Base-by-base conservation (phyloP, 1,284 basidiomycete species). In the Pseudozyma sp. region DNA sequence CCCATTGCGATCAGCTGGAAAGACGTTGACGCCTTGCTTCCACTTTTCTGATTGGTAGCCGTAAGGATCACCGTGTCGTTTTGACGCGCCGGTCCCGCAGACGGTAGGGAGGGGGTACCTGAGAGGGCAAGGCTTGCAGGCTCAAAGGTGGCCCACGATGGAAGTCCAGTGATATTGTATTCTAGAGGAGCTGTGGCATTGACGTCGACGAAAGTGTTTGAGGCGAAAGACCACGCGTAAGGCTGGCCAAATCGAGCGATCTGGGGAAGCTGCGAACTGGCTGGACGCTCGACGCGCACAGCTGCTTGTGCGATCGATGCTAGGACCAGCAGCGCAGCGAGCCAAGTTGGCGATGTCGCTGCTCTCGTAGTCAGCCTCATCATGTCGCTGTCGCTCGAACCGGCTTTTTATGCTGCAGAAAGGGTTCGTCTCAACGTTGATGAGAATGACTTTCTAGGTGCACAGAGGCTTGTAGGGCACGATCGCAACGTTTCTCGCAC, bases 121-220 rank as follows among this genome's bases (percentile, higher is more conserved):
- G 74, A 67, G 46, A 83, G 72, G 16, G 71, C 70, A 2, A 66
- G 66, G 11, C 44, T 55, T 4, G 60, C 51, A 13, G 66, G 48
- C 24, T 80, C 79, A 44, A 83, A 83, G 29, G 40, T 45, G 16
- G 73, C 78, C 81, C 81, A 83, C 8, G 66, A 5, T 1, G 81
- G 80, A 13, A 83, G 62, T 5, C 74, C 76, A 4, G 52, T 53
- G 19, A 49, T 68, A 19, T 57, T 68, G 46, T 75, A 67, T 4
- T 59, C 49, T 7, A 75, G 61, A 16, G 68, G 60, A 2, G 54
- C 72, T 4, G 65, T 71, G 31, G 45, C 56, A 39, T 71, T 47
- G 24, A 40, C 40, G 16, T 67, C 65, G 8, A 56, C 51, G 37
- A 83, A 82, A 10, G 81, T 82, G 49, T 75, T 52, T 10, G 55